Evolutionary conservation across 139 green algal species (phyloP).

Genomic region (Spirogloea muscicola): DNA sequence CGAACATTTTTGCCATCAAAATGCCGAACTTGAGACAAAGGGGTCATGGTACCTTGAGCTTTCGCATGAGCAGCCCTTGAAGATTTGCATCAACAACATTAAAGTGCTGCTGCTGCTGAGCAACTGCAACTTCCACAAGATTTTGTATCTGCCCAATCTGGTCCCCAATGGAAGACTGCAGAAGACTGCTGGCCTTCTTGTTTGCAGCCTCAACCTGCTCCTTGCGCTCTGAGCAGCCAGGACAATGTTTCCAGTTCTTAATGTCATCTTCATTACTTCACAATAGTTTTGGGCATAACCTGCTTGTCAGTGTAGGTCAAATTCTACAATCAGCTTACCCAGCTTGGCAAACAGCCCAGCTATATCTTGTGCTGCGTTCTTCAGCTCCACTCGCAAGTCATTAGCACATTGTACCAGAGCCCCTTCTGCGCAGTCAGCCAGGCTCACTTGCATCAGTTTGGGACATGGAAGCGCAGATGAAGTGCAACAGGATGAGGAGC

Average conservation of each 20-base stretch:
- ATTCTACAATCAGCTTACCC: no score
- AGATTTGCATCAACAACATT: not conserved
- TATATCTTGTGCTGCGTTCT: not conserved
- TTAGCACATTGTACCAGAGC: not conserved
- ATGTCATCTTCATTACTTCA: no score
- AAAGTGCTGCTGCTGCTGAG: slow-evolving; percentile 2
- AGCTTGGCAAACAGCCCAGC: slow-evolving; percentile 18
- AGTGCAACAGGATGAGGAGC: no score
- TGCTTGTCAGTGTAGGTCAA: no score
- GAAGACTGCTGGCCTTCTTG: not conserved
- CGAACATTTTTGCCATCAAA: not conserved
- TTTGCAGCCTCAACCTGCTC: slow-evolving; percentile 10
- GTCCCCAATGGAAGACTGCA: not conserved
- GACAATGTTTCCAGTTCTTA: no score
- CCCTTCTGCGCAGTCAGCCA: slow-evolving; percentile 19
- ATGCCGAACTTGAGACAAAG: not conserved
- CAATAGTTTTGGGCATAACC: not conserved
- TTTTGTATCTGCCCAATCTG: not conserved
- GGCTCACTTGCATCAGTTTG: no score
- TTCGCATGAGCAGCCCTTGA: not conserved
- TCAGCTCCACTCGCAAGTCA: slow-evolving; percentile 2
- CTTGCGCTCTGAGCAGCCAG: slow-evolving; percentile 10
- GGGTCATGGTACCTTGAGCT: not conserved
- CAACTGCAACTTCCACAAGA: not conserved
- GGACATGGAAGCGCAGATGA: no score